Evolutionary conservation across 495 filamentous ascomycete species (phyloP), one percentile per base, ranked within the genome.

Genomic region (Trichoderma reesei): DNA sequence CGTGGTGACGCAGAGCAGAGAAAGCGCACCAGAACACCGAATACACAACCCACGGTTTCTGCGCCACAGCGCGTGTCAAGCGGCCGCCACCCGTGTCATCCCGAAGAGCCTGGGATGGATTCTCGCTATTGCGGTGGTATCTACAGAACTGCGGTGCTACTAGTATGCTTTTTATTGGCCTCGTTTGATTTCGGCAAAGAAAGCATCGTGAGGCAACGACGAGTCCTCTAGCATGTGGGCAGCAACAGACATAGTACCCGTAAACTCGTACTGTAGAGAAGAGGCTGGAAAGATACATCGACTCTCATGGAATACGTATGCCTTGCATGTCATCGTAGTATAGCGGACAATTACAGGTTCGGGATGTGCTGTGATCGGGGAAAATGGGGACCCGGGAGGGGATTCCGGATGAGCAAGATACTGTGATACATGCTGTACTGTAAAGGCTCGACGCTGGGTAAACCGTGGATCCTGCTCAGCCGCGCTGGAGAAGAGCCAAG

Each of bases 31-130:
- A 51, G 26, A 31, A 6, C 26, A 8, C 46, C 9, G n/a, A 51
- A 51, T n/a, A n/a, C n/a, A 10, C 31, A 31, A 9, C 51, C 51
- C 44, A 48, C 44, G 20, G n/a, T 14, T 48, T 48, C 44, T 56
- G 51, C 51, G 51, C 51, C 51, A 56, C 51, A 56, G 20, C 51
- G 51, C 51, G 34, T 34, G 51, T 56, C 51, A 56, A 33, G n/a
- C 9, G 44, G 20, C 20, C 51, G 51, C 51, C 51, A 56, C 51
- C 51, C 51, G 51, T 56, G 51, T 11, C 51, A 56, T 56, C 51
- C 51, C 51, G 51, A 56, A 26, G 16, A 48, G n/a, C 44, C 14
- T 18, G 20, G 20, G 9, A 26, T 56, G 51, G 51, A 56, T 56
- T 56, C 44, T 48, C 44, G n/a, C 16, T 4, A 1, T 26, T 20